phyloP scores from a whole-genome alignment of 306 rosid genomes.

The Trifolium dubium region DNA sequence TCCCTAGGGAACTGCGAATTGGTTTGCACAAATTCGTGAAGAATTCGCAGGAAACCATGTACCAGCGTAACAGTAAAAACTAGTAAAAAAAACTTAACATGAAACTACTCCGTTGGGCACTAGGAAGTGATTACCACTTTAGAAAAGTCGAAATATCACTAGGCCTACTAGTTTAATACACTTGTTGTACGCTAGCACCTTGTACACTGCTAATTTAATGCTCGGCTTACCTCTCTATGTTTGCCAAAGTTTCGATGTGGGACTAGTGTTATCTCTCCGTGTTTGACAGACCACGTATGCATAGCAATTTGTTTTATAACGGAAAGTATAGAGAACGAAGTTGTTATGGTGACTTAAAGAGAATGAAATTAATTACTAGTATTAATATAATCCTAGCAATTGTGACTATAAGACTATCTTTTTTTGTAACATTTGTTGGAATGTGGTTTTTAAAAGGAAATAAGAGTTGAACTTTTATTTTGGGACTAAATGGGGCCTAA shows the following conservation, averaged over 20 bases:
- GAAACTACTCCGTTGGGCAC: background rate
- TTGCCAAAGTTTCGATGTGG: background rate
- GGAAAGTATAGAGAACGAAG: background rate
- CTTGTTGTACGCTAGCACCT: background rate
- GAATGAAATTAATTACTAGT: background rate
- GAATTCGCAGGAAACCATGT: background rate
- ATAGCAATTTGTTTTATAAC: background rate
- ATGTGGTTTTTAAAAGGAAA: background rate
- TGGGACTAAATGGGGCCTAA: background rate
- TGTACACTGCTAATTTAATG: background rate
- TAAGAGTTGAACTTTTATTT: background rate
- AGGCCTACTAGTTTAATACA: background rate
- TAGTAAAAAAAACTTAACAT: background rate
- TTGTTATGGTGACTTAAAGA: background rate
- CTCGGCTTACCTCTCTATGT: background rate
- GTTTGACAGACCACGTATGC: background rate
- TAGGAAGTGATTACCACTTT: background rate
- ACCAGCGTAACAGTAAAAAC: background rate
- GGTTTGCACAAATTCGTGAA: background rate
- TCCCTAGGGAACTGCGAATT: background rate
- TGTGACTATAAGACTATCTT: background rate
- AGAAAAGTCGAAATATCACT: background rate
- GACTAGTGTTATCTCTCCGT: background rate
- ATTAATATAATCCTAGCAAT: background rate
- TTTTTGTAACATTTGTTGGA: background rate